These are phyloP conservation scores for Tylopilus rubrobrunneus DNA, from an alignment of 768 basidiomycete species.

Conservation along the genomic window DNA sequence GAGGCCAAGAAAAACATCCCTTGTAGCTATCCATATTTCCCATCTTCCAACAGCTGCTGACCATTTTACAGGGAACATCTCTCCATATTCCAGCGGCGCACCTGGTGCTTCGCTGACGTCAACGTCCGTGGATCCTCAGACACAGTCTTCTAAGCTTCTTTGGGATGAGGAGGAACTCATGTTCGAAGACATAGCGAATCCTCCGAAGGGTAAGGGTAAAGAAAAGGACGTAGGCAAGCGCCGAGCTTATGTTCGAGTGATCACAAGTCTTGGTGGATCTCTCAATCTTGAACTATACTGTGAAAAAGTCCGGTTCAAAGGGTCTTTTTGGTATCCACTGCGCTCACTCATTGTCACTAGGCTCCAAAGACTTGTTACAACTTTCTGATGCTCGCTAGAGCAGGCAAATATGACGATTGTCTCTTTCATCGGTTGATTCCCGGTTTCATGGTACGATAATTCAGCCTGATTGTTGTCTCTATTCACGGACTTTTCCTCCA, in stretches of 20 bases:
- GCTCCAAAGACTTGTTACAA: slow-evolving; percentile 99
- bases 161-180: slow-evolving; percentile 99
- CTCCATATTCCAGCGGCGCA: slow-evolving; percentile 86
- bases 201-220: slow-evolving; percentile 81
- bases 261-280: slow-evolving; percentile 89
- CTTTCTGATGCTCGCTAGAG: slow-evolving; percentile 88
- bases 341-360: slow-evolving; percentile 35
- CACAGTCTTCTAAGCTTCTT: slow-evolving; percentile 66
- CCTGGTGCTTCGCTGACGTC: slow-evolving; percentile 93
- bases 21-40: slow-evolving; percentile 43
- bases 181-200: slow-evolving; percentile 90
- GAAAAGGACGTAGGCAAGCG: slow-evolving; percentile 90
- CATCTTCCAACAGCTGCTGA: neutral
- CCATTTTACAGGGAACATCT: slow-evolving; percentile 66
- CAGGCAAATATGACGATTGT: slow-evolving; percentile 86
- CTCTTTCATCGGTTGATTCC: slow-evolving; percentile 92
- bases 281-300: slow-evolving; percentile 83
- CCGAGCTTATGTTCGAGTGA: slow-evolving; percentile 92
- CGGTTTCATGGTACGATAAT: slow-evolving; percentile 78
- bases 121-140: slow-evolving; percentile 80
- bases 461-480: neutral
- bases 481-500: slow-evolving; percentile 28
- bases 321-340: neutral
- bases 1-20: slow-evolving; percentile 55
- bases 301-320: slow-evolving; percentile 58